Evolutionary conservation across 1,284 basidiomycete species (phyloP).

Genomic region (Termitomyces sp.): DNA sequence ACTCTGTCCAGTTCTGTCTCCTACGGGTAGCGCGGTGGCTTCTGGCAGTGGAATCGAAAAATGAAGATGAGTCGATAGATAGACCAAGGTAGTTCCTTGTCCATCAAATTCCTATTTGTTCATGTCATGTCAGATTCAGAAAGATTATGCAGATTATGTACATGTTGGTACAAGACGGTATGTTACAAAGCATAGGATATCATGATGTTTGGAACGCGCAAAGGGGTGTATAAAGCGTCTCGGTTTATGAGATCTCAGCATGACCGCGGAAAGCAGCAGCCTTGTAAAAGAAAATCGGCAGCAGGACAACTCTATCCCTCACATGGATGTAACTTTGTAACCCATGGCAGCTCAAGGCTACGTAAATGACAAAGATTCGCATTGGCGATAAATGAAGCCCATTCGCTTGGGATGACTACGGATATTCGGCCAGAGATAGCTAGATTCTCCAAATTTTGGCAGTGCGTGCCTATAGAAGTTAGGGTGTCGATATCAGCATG

Average conservation of each 20-base stretch:
- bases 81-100: neutral
- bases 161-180: neutral
- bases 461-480: constrained; percentile 28
- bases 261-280: constrained; percentile 22
- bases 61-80: neutral
- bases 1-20: neutral
- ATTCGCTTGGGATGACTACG: constrained; percentile 32
- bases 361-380: constrained; percentile 30
- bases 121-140: constrained; percentile 4
- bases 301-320: constrained; percentile 28
- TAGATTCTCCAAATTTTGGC: constrained; percentile 35
- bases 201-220: too few relatives aligned
- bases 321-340: constrained; percentile 37
- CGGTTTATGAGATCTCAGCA: neutral
- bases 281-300: constrained; percentile 23
- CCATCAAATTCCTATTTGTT: constrained; percentile 10
- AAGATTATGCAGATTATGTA: neutral
- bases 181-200: neutral
- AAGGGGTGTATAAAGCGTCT: neutral
- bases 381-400: constrained; percentile 34
- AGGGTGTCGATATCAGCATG: constrained; percentile 33
- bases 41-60: neutral
- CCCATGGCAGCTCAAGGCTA: constrained; percentile 31
- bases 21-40: neutral
- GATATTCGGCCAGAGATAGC: constrained; percentile 34